Evolutionary conservation across 2,329 filamentous ascomycete species (phyloP).

Genomic region (Aspergillus terreus): DNA sequence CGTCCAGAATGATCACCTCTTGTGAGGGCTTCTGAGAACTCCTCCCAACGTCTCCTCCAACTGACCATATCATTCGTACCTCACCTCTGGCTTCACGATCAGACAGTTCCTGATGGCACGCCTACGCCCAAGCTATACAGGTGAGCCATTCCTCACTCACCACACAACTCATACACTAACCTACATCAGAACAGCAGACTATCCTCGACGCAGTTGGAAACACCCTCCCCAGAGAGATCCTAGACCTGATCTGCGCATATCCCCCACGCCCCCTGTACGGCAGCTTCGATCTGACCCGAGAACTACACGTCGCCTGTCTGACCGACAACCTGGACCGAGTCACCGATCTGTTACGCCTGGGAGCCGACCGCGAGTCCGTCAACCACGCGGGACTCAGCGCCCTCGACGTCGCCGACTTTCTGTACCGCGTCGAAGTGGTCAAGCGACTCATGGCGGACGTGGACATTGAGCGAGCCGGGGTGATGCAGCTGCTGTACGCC

Average conservation of each 20-base stretch:
- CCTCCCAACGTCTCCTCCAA: no score
- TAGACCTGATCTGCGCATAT: not conserved
- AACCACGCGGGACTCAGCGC: slow-evolving; percentile 6
- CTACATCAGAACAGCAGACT: not conserved
- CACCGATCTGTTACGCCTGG: slow-evolving; percentile 4
- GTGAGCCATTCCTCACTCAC: not conserved
- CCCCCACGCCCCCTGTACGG: not conserved
- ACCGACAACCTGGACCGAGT: slow-evolving; percentile 4
- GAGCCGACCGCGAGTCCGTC: slow-evolving; percentile 8
- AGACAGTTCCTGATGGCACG: no score
- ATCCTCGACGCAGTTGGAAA: not conserved
- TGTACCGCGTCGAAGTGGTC: slow-evolving; percentile 5
- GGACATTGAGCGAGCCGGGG: slow-evolving; percentile 3
- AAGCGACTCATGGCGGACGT: slow-evolving; percentile 8
- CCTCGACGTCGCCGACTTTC: slow-evolving; percentile 11
- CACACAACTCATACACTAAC: not conserved
- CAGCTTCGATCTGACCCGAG: not conserved
- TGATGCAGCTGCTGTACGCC: slow-evolving; percentile 8
- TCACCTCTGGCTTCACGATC: no score
- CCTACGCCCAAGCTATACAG: not conserved
- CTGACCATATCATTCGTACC: no score
- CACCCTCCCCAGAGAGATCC: not conserved
- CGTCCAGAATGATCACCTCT: no score
- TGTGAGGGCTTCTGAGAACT: no score
- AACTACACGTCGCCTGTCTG: slow-evolving; percentile 10